Evolutionary conservation across 1,284 basidiomycete species (phyloP).

Genomic region (Malassezia equina): DNA sequence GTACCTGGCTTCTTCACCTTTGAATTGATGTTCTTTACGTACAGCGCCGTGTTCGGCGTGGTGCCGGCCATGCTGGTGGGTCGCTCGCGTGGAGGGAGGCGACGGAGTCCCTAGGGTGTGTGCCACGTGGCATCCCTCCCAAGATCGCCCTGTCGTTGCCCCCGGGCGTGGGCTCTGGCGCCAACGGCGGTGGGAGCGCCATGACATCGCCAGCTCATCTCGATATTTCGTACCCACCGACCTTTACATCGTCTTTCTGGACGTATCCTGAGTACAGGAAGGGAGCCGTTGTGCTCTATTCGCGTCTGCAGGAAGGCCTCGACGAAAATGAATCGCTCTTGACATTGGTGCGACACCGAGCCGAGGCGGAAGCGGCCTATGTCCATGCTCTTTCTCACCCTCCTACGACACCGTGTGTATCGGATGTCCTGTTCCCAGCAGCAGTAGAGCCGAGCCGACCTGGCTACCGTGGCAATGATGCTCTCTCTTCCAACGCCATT

Average conservation of each 20-base stretch:
- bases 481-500: conserved; percentile 24
- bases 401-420: conserved; percentile 16
- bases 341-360: conserved; percentile 34
- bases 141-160: neutral
- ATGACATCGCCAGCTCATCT: conserved; percentile 38
- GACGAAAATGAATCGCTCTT: conserved; percentile 41
- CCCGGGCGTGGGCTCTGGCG: neutral
- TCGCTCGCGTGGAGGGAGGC: neutral
- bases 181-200: neutral
- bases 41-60: conserved; percentile 74
- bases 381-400: conserved; percentile 27
- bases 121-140: neutral
- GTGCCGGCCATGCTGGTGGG: conserved; percentile 10
- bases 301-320: conserved; percentile 36
- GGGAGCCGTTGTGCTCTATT: conserved; percentile 31
- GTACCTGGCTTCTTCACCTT: conserved; percentile 75
- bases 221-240: conserved; percentile 33
- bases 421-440: conserved; percentile 27
- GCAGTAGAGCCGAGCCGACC: neutral
- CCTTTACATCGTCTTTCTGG: conserved; percentile 42
- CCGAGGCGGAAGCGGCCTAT: conserved; percentile 27
- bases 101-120: neutral
- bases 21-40: conserved; percentile 86
- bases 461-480: conserved; percentile 18
- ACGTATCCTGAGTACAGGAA: conserved; percentile 37